These are phyloP conservation scores for Apodospora peruviana DNA, from an alignment of 495 filamentous ascomycete genomes.

Conservation along the genomic window DNA sequence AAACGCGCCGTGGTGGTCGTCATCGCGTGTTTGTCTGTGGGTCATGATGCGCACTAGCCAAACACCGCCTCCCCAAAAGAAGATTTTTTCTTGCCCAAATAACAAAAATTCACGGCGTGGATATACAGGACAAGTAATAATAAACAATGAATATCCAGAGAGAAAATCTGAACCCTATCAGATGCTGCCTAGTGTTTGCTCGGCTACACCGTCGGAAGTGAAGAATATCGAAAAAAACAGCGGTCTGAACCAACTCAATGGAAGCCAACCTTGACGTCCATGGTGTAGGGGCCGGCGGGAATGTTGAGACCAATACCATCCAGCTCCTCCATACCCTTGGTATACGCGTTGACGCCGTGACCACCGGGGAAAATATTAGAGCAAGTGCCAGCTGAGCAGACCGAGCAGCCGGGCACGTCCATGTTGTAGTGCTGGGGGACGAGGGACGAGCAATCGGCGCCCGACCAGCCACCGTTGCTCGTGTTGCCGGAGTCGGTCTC, in stretches of 20 bases:
- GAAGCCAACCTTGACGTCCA: conserved; percentile 22
- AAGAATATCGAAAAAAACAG: conserved; percentile 1
- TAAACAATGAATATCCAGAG: neutral
- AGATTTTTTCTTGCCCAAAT: neutral
- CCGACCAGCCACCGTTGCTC: conserved; percentile 32
- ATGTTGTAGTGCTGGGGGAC: conserved; percentile 24
- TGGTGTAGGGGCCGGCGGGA: conserved; percentile 5
- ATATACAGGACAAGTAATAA: conserved; percentile 6
- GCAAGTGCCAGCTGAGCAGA: conserved; percentile 25
- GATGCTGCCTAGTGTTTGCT: neutral
- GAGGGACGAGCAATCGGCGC: conserved; percentile 32
- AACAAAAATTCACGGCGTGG: neutral
- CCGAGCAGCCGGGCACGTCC: conserved; percentile 28
- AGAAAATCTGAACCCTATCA: conserved; percentile 10
- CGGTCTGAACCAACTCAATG: neutral
- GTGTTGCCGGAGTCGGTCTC: conserved; percentile 31
- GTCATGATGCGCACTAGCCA: no score
- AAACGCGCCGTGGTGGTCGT: neutral
- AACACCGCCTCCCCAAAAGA: no score
- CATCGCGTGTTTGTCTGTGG: no score
- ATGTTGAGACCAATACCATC: conserved; percentile 35
- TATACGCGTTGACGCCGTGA: conserved; percentile 29
- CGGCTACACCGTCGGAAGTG: neutral
- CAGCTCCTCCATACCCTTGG: conserved; percentile 26
- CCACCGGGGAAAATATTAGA: conserved; percentile 29